A percentile compares a stretch with the other conserved stretches of the same genome.
These are phyloP conservation scores for Monosporascus sp. DNA, from an alignment of 2,329 filamentous ascomycete genomes.

Conservation along the genomic window DNA sequence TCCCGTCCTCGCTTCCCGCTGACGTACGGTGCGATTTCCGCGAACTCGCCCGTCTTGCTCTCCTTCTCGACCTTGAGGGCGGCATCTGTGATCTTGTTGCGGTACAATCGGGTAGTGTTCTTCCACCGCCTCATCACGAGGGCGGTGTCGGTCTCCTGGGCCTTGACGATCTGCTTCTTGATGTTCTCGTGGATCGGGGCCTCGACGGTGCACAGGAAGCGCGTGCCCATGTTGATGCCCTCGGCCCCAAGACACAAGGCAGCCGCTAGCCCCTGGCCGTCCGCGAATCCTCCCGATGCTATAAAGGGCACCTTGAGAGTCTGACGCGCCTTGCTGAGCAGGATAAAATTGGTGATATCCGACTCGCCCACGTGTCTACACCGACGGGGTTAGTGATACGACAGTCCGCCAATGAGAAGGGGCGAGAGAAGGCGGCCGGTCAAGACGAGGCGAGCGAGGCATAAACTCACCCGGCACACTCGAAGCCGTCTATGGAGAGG, in stretches of 20 bases:
- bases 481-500: slow-evolving; percentile 93
- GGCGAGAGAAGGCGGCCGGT: neutral
- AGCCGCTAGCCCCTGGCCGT: slow-evolving; percentile 87
- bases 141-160: slow-evolving; percentile 85
- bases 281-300: slow-evolving; percentile 90
- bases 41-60: slow-evolving; percentile 80
- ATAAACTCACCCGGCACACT: slow-evolving; percentile 67
- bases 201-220: slow-evolving; percentile 95
- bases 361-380: slow-evolving; percentile 69
- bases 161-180: slow-evolving; percentile 85
- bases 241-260: slow-evolving; percentile 85
- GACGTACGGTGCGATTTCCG: slow-evolving; percentile 79
- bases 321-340: slow-evolving; percentile 80
- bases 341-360: slow-evolving; percentile 85
- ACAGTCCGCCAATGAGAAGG: neutral
- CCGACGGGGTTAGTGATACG: slow-evolving; percentile 3
- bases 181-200: slow-evolving; percentile 89
- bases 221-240: slow-evolving; percentile 97
- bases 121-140: slow-evolving; percentile 85
- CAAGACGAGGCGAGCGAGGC: slow-evolving; percentile 2
- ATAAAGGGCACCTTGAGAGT: slow-evolving; percentile 84
- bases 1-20: slow-evolving; percentile 86
- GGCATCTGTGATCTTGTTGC: slow-evolving; percentile 79
- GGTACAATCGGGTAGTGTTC: slow-evolving; percentile 85
- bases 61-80: slow-evolving; percentile 79